Base-by-base conservation (phyloP, 225 moss, liverwort and hornwort genomes). In the Ulota crispa region DNA sequence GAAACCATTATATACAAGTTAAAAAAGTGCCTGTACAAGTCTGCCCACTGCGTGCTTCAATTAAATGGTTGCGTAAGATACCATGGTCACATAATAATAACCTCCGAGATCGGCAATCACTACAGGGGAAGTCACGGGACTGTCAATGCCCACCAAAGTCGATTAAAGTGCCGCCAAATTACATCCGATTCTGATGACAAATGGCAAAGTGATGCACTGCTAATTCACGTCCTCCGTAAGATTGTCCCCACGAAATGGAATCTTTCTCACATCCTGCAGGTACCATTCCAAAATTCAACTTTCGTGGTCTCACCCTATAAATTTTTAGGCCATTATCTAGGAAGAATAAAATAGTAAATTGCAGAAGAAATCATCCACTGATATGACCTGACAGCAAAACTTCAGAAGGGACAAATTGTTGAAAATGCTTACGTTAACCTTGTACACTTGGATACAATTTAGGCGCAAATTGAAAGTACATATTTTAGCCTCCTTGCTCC, bases 401-500 rank as follows among this genome's bases (percentile, higher is more conserved):
- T 73, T 60, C 65, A 72, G n/a, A 66, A 59, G 21, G 32, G 42
- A 42, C 7, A 39, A 21, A 55, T 28, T 53, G 12, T 32, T 55
- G 2, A 60, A 53, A 8, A 23, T 27, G 67, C 87, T 88, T 72
- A 88, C 85, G 28, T 42, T 27, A 76, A 68, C 67, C 85, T 82
- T 20, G 43, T 85, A 71, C 82, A 87, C 23, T 18, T 23, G 53
- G 32, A 61, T 65, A 64, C 72, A 28, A 77, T 30, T 62, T 54
- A 72, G 34, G 19, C 42, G 24, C 73, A 36, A 59, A 57, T 26
- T 3, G 24, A 56, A 56, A 47, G 37, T 50, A 54, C 31, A 18
- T 75, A 4, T 60, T 71, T 92, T 82, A 97, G 75, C 93, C 93
- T 64, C 97, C 97, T 82, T 97, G 97, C 79, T 97, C 97, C 79